Percentiles rank a stretch among this genome's conserved stretches.
Evolutionary conservation across 306 rosid species (phyloP).

Genomic region (Arachis stenosperma): DNA sequence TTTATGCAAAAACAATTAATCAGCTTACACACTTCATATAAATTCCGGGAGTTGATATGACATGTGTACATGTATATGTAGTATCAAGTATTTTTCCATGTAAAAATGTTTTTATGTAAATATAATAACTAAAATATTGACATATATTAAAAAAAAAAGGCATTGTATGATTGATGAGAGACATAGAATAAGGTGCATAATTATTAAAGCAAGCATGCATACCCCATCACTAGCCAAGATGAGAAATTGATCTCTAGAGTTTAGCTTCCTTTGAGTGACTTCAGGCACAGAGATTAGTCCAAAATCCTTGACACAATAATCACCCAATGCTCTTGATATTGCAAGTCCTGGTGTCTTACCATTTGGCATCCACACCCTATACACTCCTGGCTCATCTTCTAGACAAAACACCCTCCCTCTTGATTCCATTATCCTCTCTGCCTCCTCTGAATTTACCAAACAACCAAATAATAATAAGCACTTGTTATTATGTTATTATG

Average conservation of each 20-base stretch:
- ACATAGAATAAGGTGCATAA: neutral
- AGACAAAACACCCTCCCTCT: slow-evolving; percentile 63
- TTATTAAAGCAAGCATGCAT: neutral
- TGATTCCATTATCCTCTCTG: slow-evolving; percentile 60
- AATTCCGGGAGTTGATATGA: neutral
- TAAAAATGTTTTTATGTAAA: no score
- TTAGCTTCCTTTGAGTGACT: slow-evolving; percentile 56
- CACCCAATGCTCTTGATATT: slow-evolving; percentile 78
- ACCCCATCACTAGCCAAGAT: slow-evolving; percentile 86
- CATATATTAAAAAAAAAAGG: neutral
- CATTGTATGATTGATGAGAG: slow-evolving; percentile 8
- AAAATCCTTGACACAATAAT: slow-evolving; percentile 64
- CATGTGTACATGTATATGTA: no score
- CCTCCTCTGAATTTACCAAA: slow-evolving; percentile 59
- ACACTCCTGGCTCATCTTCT: slow-evolving; percentile 75
- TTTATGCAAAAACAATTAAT: neutral
- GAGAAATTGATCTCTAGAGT: slow-evolving; percentile 62
- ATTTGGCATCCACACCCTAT: slow-evolving; percentile 73
- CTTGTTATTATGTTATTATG: neutral
- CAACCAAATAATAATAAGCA: slow-evolving; percentile 1
- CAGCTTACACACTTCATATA: neutral
- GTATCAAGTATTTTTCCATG: no score
- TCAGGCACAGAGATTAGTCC: slow-evolving; percentile 74
- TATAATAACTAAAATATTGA: no score
- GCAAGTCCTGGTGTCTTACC: slow-evolving; percentile 69